phyloP scores from a whole-genome alignment of 83 land plant genomes.

The Picea abies region DNA sequence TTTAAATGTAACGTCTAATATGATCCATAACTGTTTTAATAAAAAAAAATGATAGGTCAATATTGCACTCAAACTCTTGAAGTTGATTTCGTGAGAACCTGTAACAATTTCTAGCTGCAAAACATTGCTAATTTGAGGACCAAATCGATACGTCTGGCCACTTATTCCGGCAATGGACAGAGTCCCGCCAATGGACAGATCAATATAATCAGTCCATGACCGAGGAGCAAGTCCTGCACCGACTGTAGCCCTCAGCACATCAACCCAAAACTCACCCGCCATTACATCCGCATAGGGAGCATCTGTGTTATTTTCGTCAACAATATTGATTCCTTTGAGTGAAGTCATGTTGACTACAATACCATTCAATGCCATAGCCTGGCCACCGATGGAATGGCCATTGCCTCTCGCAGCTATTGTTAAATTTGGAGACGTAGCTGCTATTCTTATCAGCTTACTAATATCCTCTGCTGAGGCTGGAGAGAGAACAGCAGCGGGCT shows the following conservation, averaged over 20 bases:
- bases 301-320: not conserved
- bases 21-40: too few species aligned
- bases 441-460: conserved; percentile 22
- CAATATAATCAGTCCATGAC: conserved; percentile 82
- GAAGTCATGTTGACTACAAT: conserved; percentile 67
- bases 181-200: conserved; percentile 79
- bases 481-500: conserved; percentile 34
- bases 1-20: too few species aligned
- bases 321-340: conserved; percentile 11
- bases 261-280: conserved; percentile 80
- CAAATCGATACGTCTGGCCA: conserved; percentile 72
- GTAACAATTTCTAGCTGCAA: conserved; percentile 72
- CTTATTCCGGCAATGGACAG: conserved; percentile 78
- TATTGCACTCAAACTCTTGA: too few species aligned
- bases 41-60: too few species aligned
- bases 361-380: conserved; percentile 64
- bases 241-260: conserved; percentile 46
- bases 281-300: conserved; percentile 47
- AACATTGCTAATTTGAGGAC: conserved; percentile 75
- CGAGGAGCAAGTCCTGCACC: conserved; percentile 45
- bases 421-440: conserved; percentile 26
- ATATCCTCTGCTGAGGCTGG: conserved; percentile 42
- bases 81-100: conserved; percentile 26
- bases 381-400: conserved; percentile 85
- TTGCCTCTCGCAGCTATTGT: conserved; percentile 80